Base-by-base conservation (phyloP, 140 eudicot species). In the Anethum foeniculum region DNA sequence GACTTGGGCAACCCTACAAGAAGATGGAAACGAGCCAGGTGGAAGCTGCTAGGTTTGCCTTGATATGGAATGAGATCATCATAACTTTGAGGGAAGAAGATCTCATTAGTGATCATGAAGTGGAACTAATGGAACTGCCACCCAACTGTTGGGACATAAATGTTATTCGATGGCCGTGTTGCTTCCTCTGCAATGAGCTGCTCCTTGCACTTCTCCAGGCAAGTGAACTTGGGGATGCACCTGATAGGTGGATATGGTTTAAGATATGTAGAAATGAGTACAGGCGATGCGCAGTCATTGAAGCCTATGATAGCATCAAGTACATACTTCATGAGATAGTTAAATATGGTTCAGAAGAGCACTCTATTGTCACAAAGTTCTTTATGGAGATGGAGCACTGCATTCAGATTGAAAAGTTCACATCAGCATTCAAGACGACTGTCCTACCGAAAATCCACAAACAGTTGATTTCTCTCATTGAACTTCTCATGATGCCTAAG, bases 101-200 rank as follows among this genome's bases (percentile, higher is more conserved):
- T 82, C 84, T 94, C 82, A 71, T 94, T 54, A 92, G 93, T 71
- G 96, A 94, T 46, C 75, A 38, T 15, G 98, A 94, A 65, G 84
- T 92, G 23, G 98, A 94, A 83, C 83, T 92, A 13, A 25, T 88
- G 75, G 98, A 94, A 68, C 71, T 94, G 71, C 94, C 97, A 21
- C 97, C 89, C 0, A 92, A 89, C 76, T 82, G 92, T 81, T 94
- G 98, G 98, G 87, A 81, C 16, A 90, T 94, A 32, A 90, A 85
- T 87, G 98, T 94, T 81, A 87, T 94, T 76, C 91, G 98, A 5
- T 94, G 98, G 98, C 98, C 98, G 12, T 94, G 98, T 86, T 79
- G 86, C 27, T 88, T 94, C 43, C 88, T 94, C 18, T 88, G 97
- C 84, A 94, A 94, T 18, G 98, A 94, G 88, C 87, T 94, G 3